Conservation (phyloP, 2,329 filamentous ascomycete genomes). For the Gyromitra esculenta region DNA sequence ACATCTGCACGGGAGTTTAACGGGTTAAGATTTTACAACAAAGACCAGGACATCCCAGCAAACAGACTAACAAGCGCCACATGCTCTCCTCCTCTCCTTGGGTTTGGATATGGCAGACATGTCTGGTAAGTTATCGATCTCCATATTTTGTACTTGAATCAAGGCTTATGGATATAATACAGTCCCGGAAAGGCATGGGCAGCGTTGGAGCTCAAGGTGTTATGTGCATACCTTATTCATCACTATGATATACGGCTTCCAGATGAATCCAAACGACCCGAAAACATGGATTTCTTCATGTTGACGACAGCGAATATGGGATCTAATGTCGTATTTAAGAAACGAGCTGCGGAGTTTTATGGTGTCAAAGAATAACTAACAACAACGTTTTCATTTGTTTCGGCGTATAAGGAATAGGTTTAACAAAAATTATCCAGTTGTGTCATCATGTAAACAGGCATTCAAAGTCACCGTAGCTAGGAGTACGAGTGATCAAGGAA, state of each 20-base stretch:
- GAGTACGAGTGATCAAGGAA: neutral
- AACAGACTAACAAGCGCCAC: slow-evolving; percentile 2
- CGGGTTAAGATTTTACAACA: slow-evolving; percentile 6
- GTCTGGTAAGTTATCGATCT: neutral
- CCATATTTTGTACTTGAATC: neutral
- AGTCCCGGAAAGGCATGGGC: slow-evolving; percentile 10
- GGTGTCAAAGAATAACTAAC: neutral
- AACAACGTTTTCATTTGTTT: neutral
- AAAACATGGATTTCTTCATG: neutral
- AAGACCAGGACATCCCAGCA: slow-evolving; percentile 1
- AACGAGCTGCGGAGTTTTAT: slow-evolving; percentile 2
- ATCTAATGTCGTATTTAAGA: slow-evolving; percentile 4
- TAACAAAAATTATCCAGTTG: too few relatives aligned
- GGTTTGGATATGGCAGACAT: slow-evolving; percentile 8
- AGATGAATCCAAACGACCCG: slow-evolving; percentile 3
- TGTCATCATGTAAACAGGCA: neutral
- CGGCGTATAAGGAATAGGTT: neutral
- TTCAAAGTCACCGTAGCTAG: neutral
- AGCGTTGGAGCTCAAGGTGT: neutral
- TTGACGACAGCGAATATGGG: neutral
- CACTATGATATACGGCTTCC: slow-evolving; percentile 2
- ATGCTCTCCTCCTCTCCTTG: neutral
- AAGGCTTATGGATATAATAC: neutral
- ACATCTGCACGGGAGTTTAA: neutral
- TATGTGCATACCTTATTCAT: slow-evolving; percentile 15